phyloP scores from a whole-genome alignment of 2,329 filamentous ascomycete species.

The Phyllosticta citriasiana region DNA sequence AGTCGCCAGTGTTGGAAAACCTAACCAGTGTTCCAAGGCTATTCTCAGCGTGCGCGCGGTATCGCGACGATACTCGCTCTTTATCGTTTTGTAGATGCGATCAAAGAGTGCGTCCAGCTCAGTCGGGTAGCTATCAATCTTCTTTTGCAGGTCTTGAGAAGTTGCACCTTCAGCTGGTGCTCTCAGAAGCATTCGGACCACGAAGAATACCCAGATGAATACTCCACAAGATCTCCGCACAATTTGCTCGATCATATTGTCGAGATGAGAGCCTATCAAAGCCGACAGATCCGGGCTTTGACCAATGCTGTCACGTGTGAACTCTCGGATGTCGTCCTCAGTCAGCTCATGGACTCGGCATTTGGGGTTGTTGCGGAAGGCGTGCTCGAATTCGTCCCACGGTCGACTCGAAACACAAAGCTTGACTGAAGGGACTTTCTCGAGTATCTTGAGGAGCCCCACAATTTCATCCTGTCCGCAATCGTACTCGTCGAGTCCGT shows the following conservation, averaged over 20 bases:
- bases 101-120: background rate
- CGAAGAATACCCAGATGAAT: conserved; percentile 8
- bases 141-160: background rate
- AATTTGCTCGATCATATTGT: background rate
- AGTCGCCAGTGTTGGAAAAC: no score
- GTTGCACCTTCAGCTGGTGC: background rate
- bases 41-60: background rate
- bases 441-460: background rate
- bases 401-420: conserved; percentile 14
- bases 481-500: conserved; percentile 1
- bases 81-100: background rate
- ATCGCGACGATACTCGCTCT: background rate
- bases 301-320: conserved; percentile 6
- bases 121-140: background rate
- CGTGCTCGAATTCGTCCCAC: conserved; percentile 11
- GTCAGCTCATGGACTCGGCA: conserved; percentile 12
- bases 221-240: background rate
- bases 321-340: conserved; percentile 11
- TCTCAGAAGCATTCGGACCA: conserved; percentile 1
- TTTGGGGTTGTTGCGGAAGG: conserved; percentile 1
- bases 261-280: background rate
- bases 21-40: no score
- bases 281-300: background rate
- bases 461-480: background rate
- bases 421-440: background rate